Evolutionary conservation across 75 land plant species (phyloP), one percentile per base, ranked within the genome.

Genomic region (Larix kaempferi): DNA sequence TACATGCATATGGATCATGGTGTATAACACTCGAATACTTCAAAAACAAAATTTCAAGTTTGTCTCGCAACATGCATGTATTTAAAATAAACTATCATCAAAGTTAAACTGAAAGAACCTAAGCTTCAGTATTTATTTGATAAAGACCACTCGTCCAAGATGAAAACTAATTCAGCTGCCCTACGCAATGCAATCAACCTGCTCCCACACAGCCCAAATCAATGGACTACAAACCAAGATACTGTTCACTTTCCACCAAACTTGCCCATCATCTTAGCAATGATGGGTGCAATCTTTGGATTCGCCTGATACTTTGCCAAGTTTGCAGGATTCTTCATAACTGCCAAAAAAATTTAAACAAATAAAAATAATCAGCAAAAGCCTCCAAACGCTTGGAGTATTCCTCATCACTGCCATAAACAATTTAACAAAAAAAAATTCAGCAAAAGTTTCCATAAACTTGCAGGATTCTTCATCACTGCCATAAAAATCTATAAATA

Each of bases 281-380:
- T 89, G 21, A 95, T 73, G 2, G 99, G 99, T 77, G 96, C 99
- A 78, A 98, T 89, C 80, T 95, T 98, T 3, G 99, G 99, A 75
- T 98, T 95, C 44, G 87, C 79, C 79, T 98, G 98, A 79, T 98
- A 89, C 91, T 98, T 95, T 16, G 94, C 91, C 69, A 98, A 78
- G 73, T 90, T 98, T 22, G 92, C 93, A 64, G 99, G 99, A 72
- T 98, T 98, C 80, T 89, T 95, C 99, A 98, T 98, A 61, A 98
- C 99, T 98, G 91, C 87, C 87, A 21, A 65, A 55, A 44, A 13
- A 73, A 23, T 54, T 60, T 44, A 3, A 27, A 72, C 25, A 56
- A 44, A 79, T 39, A 25, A 56, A 14, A 39, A 17, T 54, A 16
- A 22, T 56, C 17, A 44, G 17, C 61, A 21, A 16, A 67, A 41